phyloP scores from a whole-genome alignment of 345 rosid genomes.

The Iberis pinnata region DNA sequence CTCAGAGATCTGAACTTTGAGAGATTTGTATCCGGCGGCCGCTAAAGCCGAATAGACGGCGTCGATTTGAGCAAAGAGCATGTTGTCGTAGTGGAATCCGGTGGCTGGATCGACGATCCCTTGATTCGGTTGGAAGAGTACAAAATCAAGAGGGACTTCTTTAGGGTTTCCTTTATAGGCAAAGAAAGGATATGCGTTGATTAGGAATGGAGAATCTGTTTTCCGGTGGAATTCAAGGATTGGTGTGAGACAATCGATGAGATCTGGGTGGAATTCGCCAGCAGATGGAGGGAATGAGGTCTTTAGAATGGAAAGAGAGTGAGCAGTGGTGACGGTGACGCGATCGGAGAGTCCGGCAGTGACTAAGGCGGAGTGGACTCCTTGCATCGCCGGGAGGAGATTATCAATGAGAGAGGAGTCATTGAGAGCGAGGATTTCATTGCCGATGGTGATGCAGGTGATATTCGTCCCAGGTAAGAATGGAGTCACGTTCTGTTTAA shows the following conservation, averaged over 20 bases:
- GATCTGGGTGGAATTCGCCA: conserved; percentile 65
- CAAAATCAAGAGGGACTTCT: conserved; percentile 66
- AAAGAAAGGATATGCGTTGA: conserved; percentile 91
- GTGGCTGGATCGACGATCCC: conserved; percentile 62
- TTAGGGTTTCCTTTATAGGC: conserved; percentile 83
- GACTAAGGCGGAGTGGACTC: conserved; percentile 58
- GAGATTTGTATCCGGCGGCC: conserved; percentile 52
- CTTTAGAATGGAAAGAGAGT: conserved; percentile 59
- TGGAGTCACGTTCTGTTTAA: conserved; percentile 59
- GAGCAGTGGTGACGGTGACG: conserved; percentile 72
- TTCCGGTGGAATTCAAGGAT: conserved; percentile 60
- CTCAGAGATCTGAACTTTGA: conserved; percentile 70
- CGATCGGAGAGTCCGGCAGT: conserved; percentile 55
- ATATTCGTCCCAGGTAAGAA: conserved; percentile 77
- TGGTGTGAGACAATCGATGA: conserved; percentile 37
- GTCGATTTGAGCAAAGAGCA: conserved; percentile 41
- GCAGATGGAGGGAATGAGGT: conserved; percentile 87
- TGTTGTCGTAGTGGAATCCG: conserved; percentile 62
- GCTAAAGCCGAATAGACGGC: conserved; percentile 71
- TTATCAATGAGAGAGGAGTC: conserved; percentile 49
- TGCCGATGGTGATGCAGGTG: conserved; percentile 75
- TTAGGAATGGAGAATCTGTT: conserved; percentile 65
- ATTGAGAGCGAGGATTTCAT: conserved; percentile 70
- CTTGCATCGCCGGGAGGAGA: conserved; percentile 82
- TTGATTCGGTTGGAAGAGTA: conserved; percentile 63